Conservation (phyloP, 2,329 filamentous ascomycete species). For the Aspergillus brasiliensis region DNA sequence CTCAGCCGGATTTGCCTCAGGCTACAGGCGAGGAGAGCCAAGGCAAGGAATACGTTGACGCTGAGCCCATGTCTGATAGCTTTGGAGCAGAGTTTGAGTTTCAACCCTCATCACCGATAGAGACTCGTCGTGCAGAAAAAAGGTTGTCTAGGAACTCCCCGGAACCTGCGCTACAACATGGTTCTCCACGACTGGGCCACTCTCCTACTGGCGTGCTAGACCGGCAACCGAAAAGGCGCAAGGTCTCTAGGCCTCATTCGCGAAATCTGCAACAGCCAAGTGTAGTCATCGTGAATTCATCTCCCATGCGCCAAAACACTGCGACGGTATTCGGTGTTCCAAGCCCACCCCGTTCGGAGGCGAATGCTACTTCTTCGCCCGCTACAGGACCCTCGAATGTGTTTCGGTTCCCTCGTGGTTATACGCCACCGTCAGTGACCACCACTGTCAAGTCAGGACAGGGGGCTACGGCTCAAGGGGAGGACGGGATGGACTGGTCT, state of each 20-base stretch:
- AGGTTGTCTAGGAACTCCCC: not conserved
- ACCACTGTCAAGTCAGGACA: slow-evolving; percentile 27
- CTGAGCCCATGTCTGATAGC: slow-evolving; percentile 36
- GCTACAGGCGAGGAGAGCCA: slow-evolving; percentile 33
- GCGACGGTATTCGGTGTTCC: slow-evolving; percentile 35
- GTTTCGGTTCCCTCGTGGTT: slow-evolving; percentile 42
- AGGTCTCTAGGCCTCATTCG: slow-evolving; percentile 27
- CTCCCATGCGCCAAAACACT: slow-evolving; percentile 10
- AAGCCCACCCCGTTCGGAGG: slow-evolving; percentile 45
- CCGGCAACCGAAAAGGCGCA: slow-evolving; percentile 40
- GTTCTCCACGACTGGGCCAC: slow-evolving; percentile 3
- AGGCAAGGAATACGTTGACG: slow-evolving; percentile 35
- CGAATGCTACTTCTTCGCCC: slow-evolving; percentile 29
- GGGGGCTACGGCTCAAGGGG: slow-evolving; percentile 20
- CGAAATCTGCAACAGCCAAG: slow-evolving; percentile 20
- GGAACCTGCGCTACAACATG: not conserved
- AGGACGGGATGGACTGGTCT: slow-evolving; percentile 17
- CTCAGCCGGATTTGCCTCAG: slow-evolving; percentile 18
- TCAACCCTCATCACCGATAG: slow-evolving; percentile 30
- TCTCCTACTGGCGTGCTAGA: slow-evolving; percentile 2
- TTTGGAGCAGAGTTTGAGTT: slow-evolving; percentile 33
- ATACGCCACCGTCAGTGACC: slow-evolving; percentile 32
- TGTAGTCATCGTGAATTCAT: slow-evolving; percentile 31
- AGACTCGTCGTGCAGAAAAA: slow-evolving; percentile 8
- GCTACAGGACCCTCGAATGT: slow-evolving; percentile 23